phyloP scores from a whole-genome alignment of 106 monocot genomes.

The Platanthera zijinensis region DNA sequence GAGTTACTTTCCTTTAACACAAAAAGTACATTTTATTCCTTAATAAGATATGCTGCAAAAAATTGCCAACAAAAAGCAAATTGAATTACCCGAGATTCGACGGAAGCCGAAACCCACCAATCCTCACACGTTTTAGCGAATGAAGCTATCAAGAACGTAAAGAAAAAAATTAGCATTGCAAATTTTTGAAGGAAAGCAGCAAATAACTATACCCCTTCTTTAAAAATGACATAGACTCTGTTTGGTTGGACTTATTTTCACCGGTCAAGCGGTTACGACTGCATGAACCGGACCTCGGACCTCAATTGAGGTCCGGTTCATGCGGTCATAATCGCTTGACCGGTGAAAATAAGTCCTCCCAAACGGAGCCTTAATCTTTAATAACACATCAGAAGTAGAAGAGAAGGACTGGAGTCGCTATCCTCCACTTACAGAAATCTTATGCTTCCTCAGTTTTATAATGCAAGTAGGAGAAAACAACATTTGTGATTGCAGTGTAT shows the following conservation, averaged over 20 bases:
- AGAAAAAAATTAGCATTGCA: constrained; percentile 12
- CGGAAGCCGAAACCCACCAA: constrained; percentile 77
- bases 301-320: too few species aligned
- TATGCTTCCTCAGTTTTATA: neutral
- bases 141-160: constrained; percentile 39
- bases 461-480: neutral
- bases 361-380: neutral
- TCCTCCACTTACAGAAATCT: neutral
- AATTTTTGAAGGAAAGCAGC: neutral
- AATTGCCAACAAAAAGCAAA: neutral
- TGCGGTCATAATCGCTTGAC: too few species aligned
- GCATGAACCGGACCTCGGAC: too few species aligned
- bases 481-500: neutral
- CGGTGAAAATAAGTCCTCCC: too few species aligned
- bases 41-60: neutral
- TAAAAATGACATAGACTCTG: too few species aligned
- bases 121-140: constrained; percentile 74
- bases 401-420: neutral
- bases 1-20: too few species aligned
- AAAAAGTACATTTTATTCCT: too few species aligned
- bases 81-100: constrained; percentile 63
- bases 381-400: neutral
- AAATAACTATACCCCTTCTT: neutral
- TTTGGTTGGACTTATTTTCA: too few species aligned
- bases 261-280: too few species aligned